Evolutionary conservation across 345 rosid species (phyloP), one percentile per base, ranked within the genome.

Genomic region (Corchorus capsularis): DNA sequence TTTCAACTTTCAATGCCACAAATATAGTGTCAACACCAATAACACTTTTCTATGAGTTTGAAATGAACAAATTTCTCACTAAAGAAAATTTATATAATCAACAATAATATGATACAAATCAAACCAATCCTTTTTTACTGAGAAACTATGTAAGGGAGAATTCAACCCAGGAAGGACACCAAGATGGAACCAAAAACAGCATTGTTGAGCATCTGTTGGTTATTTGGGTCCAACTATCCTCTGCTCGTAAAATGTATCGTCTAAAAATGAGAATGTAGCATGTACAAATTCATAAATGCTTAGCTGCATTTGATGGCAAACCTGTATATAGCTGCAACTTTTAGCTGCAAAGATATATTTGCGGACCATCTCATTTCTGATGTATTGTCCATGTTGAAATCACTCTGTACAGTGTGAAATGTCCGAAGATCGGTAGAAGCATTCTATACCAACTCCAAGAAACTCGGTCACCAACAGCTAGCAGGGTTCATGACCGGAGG

Each of bases 391-490:
- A 71, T 62, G 49, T 27, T 71, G 69, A 73, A 41, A 82, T 76
- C 77, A 77, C 67, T 80, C 88, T 88, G 86, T 88, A 86, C 88
- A 85, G 78, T 77, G 60, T 84, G 49, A 46, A 37, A 63, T 71
- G 71, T 79, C 81, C 62, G 63, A 76, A 56, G 52, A 78, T 47
- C 69, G 54, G 67, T 60, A 53, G 9, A 56, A 57, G 60, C 62
- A 60, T 60, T 19, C 62, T 22, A 50, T 76, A 74, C 67, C 77
- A 74, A 74, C 78, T 70, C 35, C 62, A 12, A 63, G 63, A 69
- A 70, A 75, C 74, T 62, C 53, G 60, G 71, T 74, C 83, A 77
- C 80, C 79, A 27, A 39, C 37, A 37, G 45, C 70, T 71, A 54
- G 52, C 73, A 69, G 77, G 69, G 73, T 76, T 63, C 73, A n/a